A percentile compares a stretch with the other conserved stretches of the same genome.
phyloP scores from a whole-genome alignment of 371 early-diverging fungal genomes.

The Mortierella sp. region DNA sequence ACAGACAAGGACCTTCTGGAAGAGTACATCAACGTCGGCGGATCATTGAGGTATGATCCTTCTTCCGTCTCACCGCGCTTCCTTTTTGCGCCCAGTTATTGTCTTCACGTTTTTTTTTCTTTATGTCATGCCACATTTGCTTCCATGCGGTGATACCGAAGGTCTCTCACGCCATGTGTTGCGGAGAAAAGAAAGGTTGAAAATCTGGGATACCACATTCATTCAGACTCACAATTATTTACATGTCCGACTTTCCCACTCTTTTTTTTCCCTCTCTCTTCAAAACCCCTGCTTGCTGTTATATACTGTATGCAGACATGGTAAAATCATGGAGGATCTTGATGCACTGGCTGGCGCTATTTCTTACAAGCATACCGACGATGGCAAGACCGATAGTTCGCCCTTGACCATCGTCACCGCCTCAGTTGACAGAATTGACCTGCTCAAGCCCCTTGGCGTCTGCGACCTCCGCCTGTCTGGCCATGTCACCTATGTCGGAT shows the following conservation, averaged over 20 bases:
- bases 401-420: constrained; percentile 91
- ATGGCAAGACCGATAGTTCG: constrained; percentile 66
- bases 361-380: constrained; percentile 84
- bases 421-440: constrained; percentile 90
- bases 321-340: constrained; percentile 80
- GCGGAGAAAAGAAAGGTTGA: constrained; percentile 1
- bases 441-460: constrained; percentile 75
- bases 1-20: constrained; percentile 82
- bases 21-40: constrained; percentile 84
- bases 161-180: constrained; percentile 16
- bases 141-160: constrained; percentile 3
- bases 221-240: constrained; percentile 15
- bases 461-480: constrained; percentile 84
- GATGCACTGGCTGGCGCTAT: constrained; percentile 90
- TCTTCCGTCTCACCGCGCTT: constrained; percentile 77
- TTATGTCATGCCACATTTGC: neutral
- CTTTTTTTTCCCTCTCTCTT: neutral
- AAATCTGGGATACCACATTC: neutral
- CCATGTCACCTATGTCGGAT: constrained; percentile 89
- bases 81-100: constrained; percentile 71
- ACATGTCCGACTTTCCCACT: constrained; percentile 11
- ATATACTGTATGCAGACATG: constrained; percentile 41
- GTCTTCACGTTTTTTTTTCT: constrained; percentile 40
- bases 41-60: constrained; percentile 68
- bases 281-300: neutral